Conservation (phyloP, 768 basidiomycete species). For the Daedalea quercina region DNA sequence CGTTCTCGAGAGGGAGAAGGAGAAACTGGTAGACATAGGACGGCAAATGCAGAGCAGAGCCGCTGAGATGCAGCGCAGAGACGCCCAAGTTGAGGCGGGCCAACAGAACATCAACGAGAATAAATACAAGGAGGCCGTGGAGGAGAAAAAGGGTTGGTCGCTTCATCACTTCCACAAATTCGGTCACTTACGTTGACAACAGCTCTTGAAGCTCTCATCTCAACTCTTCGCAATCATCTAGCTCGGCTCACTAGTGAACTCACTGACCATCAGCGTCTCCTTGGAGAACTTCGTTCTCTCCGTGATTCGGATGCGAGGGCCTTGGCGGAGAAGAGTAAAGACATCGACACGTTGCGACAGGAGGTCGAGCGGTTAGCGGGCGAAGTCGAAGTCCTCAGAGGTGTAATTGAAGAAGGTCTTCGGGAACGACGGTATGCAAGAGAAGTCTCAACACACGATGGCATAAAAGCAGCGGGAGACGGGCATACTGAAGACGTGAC, state of each 20-base stretch:
- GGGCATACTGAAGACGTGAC: constrained; percentile 13
- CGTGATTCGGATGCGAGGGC: constrained; percentile 56
- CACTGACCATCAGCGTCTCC: constrained; percentile 64
- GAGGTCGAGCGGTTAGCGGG: constrained; percentile 79
- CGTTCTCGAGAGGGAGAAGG: constrained; percentile 15
- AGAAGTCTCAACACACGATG: constrained; percentile 25
- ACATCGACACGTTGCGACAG: constrained; percentile 58
- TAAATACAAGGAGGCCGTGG: constrained; percentile 71
- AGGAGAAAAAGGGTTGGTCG: constrained; percentile 76
- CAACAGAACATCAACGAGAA: constrained; percentile 14
- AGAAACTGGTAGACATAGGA: constrained; percentile 6
- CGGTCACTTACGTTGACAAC: constrained; percentile 4
- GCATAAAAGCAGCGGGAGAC: background rate
- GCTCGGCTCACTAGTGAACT: constrained; percentile 74
- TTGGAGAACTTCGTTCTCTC: constrained; percentile 56
- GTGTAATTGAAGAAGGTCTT: constrained; percentile 82
- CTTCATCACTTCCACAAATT: background rate
- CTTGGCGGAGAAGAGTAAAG: constrained; percentile 52
- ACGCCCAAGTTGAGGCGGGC: constrained; percentile 31
- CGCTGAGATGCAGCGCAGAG: constrained; percentile 26
- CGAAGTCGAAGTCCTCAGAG: constrained; percentile 83
- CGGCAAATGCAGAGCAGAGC: constrained; percentile 22
- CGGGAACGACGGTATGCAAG: constrained; percentile 58
- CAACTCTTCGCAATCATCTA: constrained; percentile 67
- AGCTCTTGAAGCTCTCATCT: constrained; percentile 81